Conservation (phyloP, 768 basidiomycete species). For the Trametes coccinea region DNA sequence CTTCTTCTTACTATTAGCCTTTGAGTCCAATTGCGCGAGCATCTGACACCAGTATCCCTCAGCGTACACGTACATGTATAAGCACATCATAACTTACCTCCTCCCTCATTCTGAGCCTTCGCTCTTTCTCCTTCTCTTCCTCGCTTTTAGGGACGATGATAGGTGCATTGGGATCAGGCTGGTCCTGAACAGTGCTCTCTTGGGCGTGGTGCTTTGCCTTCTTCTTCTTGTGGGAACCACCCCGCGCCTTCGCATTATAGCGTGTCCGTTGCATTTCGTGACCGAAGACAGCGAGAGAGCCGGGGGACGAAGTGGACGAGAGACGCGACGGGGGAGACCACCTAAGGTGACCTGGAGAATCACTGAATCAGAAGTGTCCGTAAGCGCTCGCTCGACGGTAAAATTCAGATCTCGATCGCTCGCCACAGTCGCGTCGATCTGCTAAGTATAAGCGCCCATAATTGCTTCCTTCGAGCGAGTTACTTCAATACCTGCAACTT, state of each 20-base stretch:
- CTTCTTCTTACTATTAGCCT: slow-evolving; percentile 82
- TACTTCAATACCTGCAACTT: too few species aligned
- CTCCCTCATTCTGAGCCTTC: slow-evolving; percentile 56
- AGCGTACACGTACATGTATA: not conserved
- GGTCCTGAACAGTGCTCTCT: slow-evolving; percentile 24
- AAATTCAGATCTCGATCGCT: slow-evolving; percentile 25
- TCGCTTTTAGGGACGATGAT: slow-evolving; percentile 59
- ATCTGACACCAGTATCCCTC: slow-evolving; percentile 15
- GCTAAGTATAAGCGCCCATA: slow-evolving; percentile 4
- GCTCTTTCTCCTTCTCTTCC: slow-evolving; percentile 60
- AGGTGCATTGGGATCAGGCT: slow-evolving; percentile 54
- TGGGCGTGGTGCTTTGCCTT: slow-evolving; percentile 19
- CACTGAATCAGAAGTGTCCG: too few species aligned
- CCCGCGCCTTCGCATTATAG: slow-evolving; percentile 32
- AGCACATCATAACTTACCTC: slow-evolving; percentile 48
- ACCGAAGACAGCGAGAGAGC: not conserved
- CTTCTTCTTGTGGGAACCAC: slow-evolving; percentile 31
- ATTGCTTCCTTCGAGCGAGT: not conserved
- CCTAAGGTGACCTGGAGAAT: not conserved
- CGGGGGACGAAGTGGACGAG: not conserved
- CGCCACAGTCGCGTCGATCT: not conserved
- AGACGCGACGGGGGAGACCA: not conserved
- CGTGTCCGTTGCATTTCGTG: slow-evolving; percentile 10
- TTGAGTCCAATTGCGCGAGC: slow-evolving; percentile 56
- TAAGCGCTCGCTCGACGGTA: not conserved